Evolutionary conservation across 305 asterid species (phyloP).

Genomic region (Solanum chacoense): DNA sequence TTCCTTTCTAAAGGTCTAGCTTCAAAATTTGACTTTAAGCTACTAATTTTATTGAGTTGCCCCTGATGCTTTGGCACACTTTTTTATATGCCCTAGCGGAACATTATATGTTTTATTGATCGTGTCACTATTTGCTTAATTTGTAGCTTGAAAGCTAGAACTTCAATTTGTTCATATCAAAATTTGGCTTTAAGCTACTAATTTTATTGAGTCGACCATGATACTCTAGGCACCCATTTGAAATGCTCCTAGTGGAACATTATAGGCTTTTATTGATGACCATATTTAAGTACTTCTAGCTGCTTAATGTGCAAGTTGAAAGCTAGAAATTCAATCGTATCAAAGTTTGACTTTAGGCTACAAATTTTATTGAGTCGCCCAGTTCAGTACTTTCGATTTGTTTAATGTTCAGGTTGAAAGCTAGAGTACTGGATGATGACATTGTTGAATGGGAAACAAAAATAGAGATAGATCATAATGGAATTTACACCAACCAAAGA

Average conservation of each 20-base stretch:
- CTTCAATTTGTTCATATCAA: background rate
- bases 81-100: too few species aligned
- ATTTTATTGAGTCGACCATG: background rate
- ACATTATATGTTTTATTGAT: too few species aligned
- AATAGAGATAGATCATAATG: background rate
- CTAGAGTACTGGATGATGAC: background rate
- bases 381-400: too few species aligned
- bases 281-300: background rate
- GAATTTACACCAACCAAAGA: background rate
- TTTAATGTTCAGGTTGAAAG: background rate
- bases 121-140: background rate
- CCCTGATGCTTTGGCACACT: too few species aligned
- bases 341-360: background rate
- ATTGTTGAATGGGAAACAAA: background rate
- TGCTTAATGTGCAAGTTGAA: background rate
- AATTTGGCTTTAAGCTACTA: background rate
- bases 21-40: background rate
- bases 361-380: background rate
- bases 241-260: background rate
- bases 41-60: too few species aligned
- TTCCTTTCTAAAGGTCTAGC: background rate
- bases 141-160: background rate
- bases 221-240: too few species aligned
- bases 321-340: background rate
- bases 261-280: background rate